Evolutionary conservation across 2,329 filamentous ascomycete genomes (phyloP).

Genomic region (Alternaria gaisen): DNA sequence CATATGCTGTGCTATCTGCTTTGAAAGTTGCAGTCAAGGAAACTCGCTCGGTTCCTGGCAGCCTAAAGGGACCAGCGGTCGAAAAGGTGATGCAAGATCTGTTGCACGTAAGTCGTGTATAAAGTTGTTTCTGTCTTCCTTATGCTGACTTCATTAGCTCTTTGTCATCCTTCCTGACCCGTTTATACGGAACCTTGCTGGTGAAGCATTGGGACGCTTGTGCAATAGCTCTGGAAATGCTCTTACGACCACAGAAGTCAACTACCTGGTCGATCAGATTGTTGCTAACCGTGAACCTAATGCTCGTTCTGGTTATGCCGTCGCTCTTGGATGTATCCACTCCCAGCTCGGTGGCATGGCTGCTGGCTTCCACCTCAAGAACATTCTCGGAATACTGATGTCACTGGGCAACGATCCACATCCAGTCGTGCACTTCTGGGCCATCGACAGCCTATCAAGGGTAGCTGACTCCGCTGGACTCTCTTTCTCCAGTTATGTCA

Average conservation of each 20-base stretch:
- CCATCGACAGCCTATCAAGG: constrained; percentile 83
- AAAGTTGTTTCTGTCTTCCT: background rate
- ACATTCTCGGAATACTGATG: constrained; percentile 97
- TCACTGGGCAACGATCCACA: constrained; percentile 96
- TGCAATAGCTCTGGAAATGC: constrained; percentile 85
- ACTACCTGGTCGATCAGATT: constrained; percentile 90
- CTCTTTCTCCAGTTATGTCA: constrained; percentile 89
- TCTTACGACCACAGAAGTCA: constrained; percentile 90
- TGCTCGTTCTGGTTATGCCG: constrained; percentile 91
- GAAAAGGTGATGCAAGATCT: constrained; percentile 75
- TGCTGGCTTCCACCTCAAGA: constrained; percentile 94
- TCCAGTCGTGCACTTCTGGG: constrained; percentile 95
- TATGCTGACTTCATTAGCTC: constrained; percentile 51
- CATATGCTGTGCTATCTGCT: constrained; percentile 79
- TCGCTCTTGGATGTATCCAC: constrained; percentile 92
- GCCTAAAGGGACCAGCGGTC: constrained; percentile 76
- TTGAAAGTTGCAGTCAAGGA: constrained; percentile 87
- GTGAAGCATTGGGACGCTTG: constrained; percentile 83
- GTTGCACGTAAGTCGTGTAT: constrained; percentile 72
- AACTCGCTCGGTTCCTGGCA: constrained; percentile 74
- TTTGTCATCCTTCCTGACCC: constrained; percentile 86
- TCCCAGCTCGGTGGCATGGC: constrained; percentile 97
- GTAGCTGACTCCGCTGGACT: constrained; percentile 92
- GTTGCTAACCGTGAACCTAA: constrained; percentile 93
- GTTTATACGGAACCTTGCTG: constrained; percentile 84